Evolutionary conservation across 2,329 filamentous ascomycete genomes (phyloP), one percentile per base, ranked within the genome.

Genomic region (Microdochium paspali): DNA sequence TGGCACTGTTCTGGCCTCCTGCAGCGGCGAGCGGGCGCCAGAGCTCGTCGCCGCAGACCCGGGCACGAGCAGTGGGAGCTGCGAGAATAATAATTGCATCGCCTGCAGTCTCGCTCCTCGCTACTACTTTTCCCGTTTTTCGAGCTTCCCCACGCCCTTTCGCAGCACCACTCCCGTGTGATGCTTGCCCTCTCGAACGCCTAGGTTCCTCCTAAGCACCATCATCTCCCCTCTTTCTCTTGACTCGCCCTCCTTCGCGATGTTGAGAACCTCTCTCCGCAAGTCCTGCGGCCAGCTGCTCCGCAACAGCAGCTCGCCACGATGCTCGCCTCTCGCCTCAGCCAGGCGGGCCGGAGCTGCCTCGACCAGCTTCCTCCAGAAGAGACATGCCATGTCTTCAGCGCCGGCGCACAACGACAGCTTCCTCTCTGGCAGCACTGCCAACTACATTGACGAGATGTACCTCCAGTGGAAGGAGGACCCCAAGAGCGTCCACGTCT

Each of bases 371-470:
- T 40, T 40, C 18, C 35, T 40, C 50, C 74, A 76, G 60, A 74
- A 70, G 58, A 67, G 71, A 58, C 74, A 77, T 69, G 73, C 76
- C 20, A 71, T 71, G 49, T 68, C 74, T 47, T 71, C 70, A 49
- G 65, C 78, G 20, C 79, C 80, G 53, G 89, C 95, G 65, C 81
- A 90, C 55, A 95, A 87, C 68, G 93, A 98, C 71, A 95, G 84
- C 72, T 98, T 98, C 77, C 80, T 98, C 52, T 88, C 90, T 54
- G 93, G 93, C 57, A 97, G 88, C 75, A 93, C 91, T 51, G 93
- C 93, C 70, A 96, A 95, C 74, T 98, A 98, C 73, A 89, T 98
- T 66, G 93, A 98, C 69, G 93, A 96, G 76, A 98, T 98, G 93
- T 98, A 98, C 71, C 76, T 96, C 74, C 84, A 90, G 66, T 98